Evolutionary conservation across 2,329 filamentous ascomycete genomes (phyloP), one percentile per base, ranked within the genome.

Genomic region (Magnaporthales sp.): DNA sequence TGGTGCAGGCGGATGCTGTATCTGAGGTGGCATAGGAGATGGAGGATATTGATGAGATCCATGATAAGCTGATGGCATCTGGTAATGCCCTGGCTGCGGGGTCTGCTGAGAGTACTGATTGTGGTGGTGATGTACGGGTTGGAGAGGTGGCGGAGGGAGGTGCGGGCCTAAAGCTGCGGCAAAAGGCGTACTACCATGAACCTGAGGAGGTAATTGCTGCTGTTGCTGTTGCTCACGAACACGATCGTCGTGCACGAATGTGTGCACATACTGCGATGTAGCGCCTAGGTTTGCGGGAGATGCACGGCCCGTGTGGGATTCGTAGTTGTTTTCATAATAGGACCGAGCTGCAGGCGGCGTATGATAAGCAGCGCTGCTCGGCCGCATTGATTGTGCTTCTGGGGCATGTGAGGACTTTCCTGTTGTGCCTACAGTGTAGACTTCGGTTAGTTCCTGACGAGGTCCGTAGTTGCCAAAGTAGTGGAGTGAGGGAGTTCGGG

Each of bases 221-320:
- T 65, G n/a, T n/a, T n/a, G 31, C n/a, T 56, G 66, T 66, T 24
- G 66, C 63, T 31, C 30, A 7, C 15, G 19, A 13, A 46, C n/a
- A n/a, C 38, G 38, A 46, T 46, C 38, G 9, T 46, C 38, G 4
- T 46, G 38, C 38, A 46, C 38, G n/a, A 46, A 46, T n/a, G 38
- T 10, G 38, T 46, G 38, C 38, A 46, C 38, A 46, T 46, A 46
- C 4, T 46, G 38, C 38, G 38, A 46, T 46, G 38, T n/a, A n/a
- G 15, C 38, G 38, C 38, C 38, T 5, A n/a, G 38, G 38, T 46
- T 13, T 46, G 38, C 38, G 15, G 38, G 38, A n/a, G 38, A 46
- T n/a, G 38, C 38, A 46, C 38, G 38, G 38, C 38, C 38, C 8
- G 38, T 19, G 15, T 46, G 38, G 15, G 38, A 46, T 46, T 46